Evolutionary conservation across 192 early-diverging fungal genomes (phyloP).

Genomic region (Phycomyces nitens): DNA sequence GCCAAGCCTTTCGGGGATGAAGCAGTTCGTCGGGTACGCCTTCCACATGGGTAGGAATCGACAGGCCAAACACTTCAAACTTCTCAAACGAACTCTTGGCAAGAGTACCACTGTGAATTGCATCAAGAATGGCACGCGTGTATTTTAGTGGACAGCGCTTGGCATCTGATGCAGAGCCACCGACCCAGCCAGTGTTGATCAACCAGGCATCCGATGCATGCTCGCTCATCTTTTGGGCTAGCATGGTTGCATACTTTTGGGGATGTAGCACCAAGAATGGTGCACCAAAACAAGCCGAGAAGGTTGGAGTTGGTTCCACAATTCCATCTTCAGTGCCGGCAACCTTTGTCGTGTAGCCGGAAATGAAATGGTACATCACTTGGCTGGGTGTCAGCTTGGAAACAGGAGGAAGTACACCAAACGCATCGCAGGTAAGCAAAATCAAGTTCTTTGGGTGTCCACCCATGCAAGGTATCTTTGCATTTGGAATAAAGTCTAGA

Average conservation of each 20-base stretch:
- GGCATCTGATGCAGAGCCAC: constrained; percentile 51
- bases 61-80: constrained; percentile 86
- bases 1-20: constrained; percentile 84
- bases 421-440: constrained; percentile 92
- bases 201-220: constrained; percentile 87
- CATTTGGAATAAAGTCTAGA: constrained; percentile 78
- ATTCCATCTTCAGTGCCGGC: constrained; percentile 95
- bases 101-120: constrained; percentile 90
- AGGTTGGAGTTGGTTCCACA: constrained; percentile 84
- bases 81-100: constrained; percentile 77
- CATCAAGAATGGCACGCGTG: constrained; percentile 94
- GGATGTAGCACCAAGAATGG: constrained; percentile 98
- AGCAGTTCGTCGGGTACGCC: constrained; percentile 80
- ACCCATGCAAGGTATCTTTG: constrained; percentile 88
- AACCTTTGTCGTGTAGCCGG: constrained; percentile 96
- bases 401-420: constrained; percentile 92
- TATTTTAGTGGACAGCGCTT: constrained; percentile 92
- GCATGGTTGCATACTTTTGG: constrained; percentile 90
- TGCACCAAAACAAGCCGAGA: constrained; percentile 88
- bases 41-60: constrained; percentile 75
- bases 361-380: constrained; percentile 96
- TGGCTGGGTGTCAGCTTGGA: constrained; percentile 82
- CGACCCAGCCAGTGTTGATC: constrained; percentile 96
- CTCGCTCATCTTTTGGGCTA: constrained; percentile 86
- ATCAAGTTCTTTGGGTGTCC: constrained; percentile 92